A percentile compares a stretch with the other conserved stretches of the same genome.
These are phyloP conservation scores for Paraphoma sp. DNA, from an alignment of 2,329 filamentous ascomycete species.

Conservation along the genomic window DNA sequence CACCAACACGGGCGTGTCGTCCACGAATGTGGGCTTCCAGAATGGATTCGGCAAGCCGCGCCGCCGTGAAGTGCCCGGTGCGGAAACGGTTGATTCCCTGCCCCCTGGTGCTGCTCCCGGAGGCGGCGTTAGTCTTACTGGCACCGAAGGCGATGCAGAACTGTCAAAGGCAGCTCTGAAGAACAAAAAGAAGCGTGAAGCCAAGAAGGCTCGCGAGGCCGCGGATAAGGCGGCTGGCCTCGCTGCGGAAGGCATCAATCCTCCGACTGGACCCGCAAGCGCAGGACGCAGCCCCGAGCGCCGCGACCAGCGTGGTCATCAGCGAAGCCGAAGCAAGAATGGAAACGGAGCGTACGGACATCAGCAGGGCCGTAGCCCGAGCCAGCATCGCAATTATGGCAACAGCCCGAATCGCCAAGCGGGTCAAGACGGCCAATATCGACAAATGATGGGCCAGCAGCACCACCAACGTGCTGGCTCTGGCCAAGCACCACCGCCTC, in stretches of 20 bases:
- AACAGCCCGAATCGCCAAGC: conserved; percentile 40
- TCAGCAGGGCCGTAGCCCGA: conserved; percentile 36
- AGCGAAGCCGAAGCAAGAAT: conserved; percentile 58
- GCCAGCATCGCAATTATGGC: conserved; percentile 41
- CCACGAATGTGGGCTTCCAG: conserved; percentile 59
- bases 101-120: conserved; percentile 74
- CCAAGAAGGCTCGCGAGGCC: conserved; percentile 86
- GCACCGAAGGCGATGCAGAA: conserved; percentile 73
- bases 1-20: conserved; percentile 77
- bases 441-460: conserved; percentile 31
- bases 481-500: conserved; percentile 23
- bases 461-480: conserved; percentile 32
- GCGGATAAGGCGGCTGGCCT: conserved; percentile 59
- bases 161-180: conserved; percentile 86
- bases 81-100: conserved; percentile 71
- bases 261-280: conserved; percentile 33
- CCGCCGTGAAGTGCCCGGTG: conserved; percentile 84
- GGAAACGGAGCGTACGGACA: conserved; percentile 31
- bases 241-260: conserved; percentile 35
- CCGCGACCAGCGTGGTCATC: conserved; percentile 60
- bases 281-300: conserved; percentile 70
- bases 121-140: conserved; percentile 69
- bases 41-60: conserved; percentile 82
- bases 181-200: conserved; percentile 98
- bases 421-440: conserved; percentile 33